Evolutionary conservation across 495 filamentous ascomycete species (phyloP), one percentile per base, ranked within the genome.

Genomic region (Letharia columbiana): DNA sequence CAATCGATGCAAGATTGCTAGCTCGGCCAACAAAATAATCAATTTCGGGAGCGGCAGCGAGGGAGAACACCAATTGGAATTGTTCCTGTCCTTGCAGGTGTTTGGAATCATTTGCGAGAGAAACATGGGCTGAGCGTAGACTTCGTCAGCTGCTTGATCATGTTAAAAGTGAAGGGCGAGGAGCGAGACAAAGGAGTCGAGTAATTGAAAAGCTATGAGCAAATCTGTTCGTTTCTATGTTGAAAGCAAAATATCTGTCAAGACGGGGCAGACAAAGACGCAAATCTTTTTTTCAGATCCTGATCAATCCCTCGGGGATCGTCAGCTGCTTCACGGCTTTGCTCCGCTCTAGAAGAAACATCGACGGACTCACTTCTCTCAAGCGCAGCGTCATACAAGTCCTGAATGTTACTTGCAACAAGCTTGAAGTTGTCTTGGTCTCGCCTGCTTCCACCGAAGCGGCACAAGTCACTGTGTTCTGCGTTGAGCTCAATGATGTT

Each of bases 401-500:
- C 65, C 56, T 60, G 40, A 37, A 69, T 47, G 23, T 69, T 69
- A 11, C 37, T 60, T 6, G 11, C 15, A 13, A 69, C 67, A 40
- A 67, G 28, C 28, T 54, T 52, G 23, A n/a, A 50, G 11, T 63
- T 62, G 23, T 69, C 67, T 8, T 63, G 13, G 60, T 68, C 65
- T 45, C 49, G 1, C 54, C 60, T 20, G 23, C 23, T 23, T 18
- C 1, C 56, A 33, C 67, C 65, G 40, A 67, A 67, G 33, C 58
- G 44, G 45, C 67, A 69, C 23, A 67, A 35, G 23, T 69, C 49
- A 15, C 58, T 63, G 49, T 69, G 67, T 4, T 13, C 35, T 31
- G 65, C 67, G 18, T 67, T 57, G 13, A 69, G 67, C 35, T 40
- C 31, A 40, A 69, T 60, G 9, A 62, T n/a, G 41, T 69, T 67